Evolutionary conservation across 306 rosid genomes (phyloP).

Genomic region (Gynostemma pentaphyllum): DNA sequence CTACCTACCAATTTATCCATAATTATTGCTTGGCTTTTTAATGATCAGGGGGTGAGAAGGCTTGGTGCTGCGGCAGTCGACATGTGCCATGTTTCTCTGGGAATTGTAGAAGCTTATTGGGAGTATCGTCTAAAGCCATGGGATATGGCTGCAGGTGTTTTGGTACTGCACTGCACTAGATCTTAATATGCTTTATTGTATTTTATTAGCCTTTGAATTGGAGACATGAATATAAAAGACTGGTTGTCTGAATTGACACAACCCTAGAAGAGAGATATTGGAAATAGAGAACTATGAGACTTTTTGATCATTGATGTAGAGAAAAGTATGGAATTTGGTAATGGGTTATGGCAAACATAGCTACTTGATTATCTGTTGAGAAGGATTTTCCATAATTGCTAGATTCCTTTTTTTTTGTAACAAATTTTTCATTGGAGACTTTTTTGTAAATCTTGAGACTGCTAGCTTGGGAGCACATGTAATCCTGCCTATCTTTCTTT

Average conservation of each 20-base stretch:
- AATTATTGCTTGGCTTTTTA: conserved; percentile 4
- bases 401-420: no score
- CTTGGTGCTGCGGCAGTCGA: conserved; percentile 99
- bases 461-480: not conserved
- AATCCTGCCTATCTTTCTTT: not conserved
- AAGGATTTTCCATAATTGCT: no score
- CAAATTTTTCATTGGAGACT: no score
- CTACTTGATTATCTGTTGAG: no score
- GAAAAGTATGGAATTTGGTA: not conserved
- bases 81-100: conserved; percentile 95
- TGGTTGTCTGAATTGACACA: not conserved
- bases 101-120: conserved; percentile 95
- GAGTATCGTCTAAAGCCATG: conserved; percentile 98
- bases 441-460: not conserved
- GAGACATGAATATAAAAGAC: not conserved
- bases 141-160: conserved; percentile 99
- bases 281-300: not conserved
- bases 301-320: not conserved
- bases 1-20: not conserved
- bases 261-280: not conserved
- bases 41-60: conserved; percentile 84
- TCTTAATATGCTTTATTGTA: not conserved
- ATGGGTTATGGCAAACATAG: not conserved
- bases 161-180: conserved; percentile 37
- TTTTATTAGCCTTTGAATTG: not conserved